phyloP scores from a whole-genome alignment of 164 flowering plant genomes.

The Umbellularia californica region DNA sequence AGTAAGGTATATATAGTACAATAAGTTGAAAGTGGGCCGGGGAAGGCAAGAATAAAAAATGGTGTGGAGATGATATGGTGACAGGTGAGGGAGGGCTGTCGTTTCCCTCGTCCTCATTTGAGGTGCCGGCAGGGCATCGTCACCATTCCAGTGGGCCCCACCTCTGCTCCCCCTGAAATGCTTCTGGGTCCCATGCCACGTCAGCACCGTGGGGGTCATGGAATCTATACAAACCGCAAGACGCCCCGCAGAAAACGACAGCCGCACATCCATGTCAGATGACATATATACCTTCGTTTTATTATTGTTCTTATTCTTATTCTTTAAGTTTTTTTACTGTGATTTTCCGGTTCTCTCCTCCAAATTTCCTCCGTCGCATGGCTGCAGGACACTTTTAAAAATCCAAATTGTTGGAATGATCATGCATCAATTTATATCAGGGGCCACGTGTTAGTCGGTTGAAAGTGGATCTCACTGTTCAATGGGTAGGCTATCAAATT shows the following conservation, averaged over 20 bases:
- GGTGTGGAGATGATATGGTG: not conserved
- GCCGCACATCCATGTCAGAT: conserved; percentile 1
- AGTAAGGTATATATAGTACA: too few species aligned
- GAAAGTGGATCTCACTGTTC: too few species aligned
- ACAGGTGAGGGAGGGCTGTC: conserved; percentile 1
- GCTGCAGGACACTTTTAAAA: too few species aligned
- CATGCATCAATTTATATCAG: too few species aligned
- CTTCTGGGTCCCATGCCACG: not conserved
- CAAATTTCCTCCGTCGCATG: too few species aligned
- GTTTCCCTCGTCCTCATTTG: conserved; percentile 3
- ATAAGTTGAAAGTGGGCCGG: too few species aligned
- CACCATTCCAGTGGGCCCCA: conserved; percentile 5
- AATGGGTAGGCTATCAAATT: too few species aligned
- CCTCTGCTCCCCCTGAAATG: not conserved
- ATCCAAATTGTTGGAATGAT: too few species aligned
- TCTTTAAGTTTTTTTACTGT: not conserved
- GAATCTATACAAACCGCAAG: conserved; percentile 11
- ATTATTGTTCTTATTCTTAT: not conserved
- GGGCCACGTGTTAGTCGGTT: too few species aligned
- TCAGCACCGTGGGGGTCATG: not conserved
- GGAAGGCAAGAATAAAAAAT: not conserved
- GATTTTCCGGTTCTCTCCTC: too few species aligned
- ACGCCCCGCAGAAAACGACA: conserved; percentile 4
- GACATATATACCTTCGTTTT: not conserved
- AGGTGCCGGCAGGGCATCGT: conserved; percentile 6